Base-by-base conservation (phyloP, 2,329 filamentous ascomycete species). In the Fusarium keratoplasticum region DNA sequence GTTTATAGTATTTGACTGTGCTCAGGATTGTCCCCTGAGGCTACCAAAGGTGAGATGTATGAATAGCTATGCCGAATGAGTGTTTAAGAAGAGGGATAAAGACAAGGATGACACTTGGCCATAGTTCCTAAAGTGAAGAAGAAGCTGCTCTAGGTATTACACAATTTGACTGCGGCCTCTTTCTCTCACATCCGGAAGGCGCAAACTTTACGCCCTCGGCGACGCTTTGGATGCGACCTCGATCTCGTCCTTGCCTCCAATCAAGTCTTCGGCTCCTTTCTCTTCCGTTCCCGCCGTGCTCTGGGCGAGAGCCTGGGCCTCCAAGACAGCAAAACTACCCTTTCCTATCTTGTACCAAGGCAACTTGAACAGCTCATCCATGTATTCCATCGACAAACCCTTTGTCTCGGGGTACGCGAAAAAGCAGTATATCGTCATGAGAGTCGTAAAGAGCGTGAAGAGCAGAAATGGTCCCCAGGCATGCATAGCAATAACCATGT, bases 401-500 rank as follows among this genome's bases (percentile, higher is more conserved):
- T 67, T 67, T 2, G 64, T 67, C 47, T 67, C 50, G 14, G 64
- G 64, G 31, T 67, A 67, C 6, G 64, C 64, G 27, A 67, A 67
- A 22, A 57, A 67, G 27, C 58, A 62, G 58, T 67, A 62, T 22
- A 31, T 40, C 20, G 64, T 67, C 7, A 62, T 44, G 4, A 44
- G 40, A 14, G 47, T 57, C 6, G 64, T 67, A 11, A 52, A 36
- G 10, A 35, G 33, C 20, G 64, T 38, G 31, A 67, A 67, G 16
- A 67, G 64, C 4, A 67, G 35, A 20, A 67, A 67, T 25, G 64
- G 65, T 10, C 65, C 65, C 65, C 65, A 67, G 38, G 52, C 25
- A 47, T 67, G 64, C 44, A 67, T 67, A 6, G 50, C 16, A n/a
- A 67, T 67, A 50, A 67, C 64, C 64, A 67, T 67, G 38, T 67